Evolutionary conservation across 2,329 filamentous ascomycete genomes (phyloP), one percentile per base, ranked within the genome.

Genomic region (Trichoderma guizhouense): DNA sequence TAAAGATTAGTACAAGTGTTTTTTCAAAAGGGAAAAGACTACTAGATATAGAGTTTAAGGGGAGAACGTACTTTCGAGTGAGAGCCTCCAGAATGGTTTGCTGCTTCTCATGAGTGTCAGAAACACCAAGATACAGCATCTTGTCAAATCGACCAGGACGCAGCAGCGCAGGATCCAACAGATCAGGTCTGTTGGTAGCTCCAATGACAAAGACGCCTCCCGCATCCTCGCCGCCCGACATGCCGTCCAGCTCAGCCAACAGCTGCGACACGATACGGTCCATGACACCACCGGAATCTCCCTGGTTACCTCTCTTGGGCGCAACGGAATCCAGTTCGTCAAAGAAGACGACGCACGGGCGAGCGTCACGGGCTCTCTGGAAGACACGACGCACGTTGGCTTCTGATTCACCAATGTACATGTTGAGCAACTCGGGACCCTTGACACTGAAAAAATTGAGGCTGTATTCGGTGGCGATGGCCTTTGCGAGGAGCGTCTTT

Each of bases 271-370:
- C 95, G 75, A 98, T 98, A 70, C 96, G 90, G 80, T 98, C 96
- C 95, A 98, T 98, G 71, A 98, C 96, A 79, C 96, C 96, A 71
- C 96, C 95, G 74, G 94, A 97, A 78, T 98, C 96, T 63, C 96
- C 96, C 81, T 98, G 95, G 78, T 98, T 98, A 47, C 96, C 96
- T 82, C 96, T 89, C 84, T 98, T 98, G 0, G 96, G 96, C 5
- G 96, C 95, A 2, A 98, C 95, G 0, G 93, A 96, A 81, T 97
- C 94, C 76, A 97, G 81, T 81, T 97, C 94, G 78, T 97, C 94
- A 78, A 97, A 97, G 85, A 97, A 97, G 65, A 97, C 94, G 63
- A 95, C 93, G 76, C 94, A 97, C 7, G 94, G 94, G 34, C 93
- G 84, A 1, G 94, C 94, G 80, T 97, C 94, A 57, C 94, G 86